These are phyloP conservation scores for Jatropha podagrica DNA, from an alignment of 441 rosid species.

Conservation along the genomic window DNA sequence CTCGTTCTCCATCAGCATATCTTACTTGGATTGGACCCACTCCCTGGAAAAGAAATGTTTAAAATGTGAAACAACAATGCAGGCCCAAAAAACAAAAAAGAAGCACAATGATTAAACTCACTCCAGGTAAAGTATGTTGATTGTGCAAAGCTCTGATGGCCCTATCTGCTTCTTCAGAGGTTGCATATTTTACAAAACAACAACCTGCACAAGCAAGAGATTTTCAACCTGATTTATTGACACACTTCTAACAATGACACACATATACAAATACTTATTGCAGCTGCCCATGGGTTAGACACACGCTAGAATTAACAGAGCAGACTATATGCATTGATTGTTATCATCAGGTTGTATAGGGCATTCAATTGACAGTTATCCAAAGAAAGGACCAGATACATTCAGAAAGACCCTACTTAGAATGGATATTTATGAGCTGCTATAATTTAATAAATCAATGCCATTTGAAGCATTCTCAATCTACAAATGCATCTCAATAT, in stretches of 20 bases:
- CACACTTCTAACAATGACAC: constrained; percentile 27
- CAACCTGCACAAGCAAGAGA: constrained; percentile 77
- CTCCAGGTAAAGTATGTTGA: constrained; percentile 91
- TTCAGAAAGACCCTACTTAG: background rate
- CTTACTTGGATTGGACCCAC: constrained; percentile 95
- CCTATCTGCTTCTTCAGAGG: constrained; percentile 92
- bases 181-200: constrained; percentile 97
- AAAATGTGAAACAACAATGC: constrained; percentile 25
- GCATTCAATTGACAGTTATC: background rate
- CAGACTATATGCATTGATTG: background rate
- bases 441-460: background rate
- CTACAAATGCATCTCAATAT: background rate
- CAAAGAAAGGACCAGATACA: background rate
- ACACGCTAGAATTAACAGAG: background rate
- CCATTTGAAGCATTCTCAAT: background rate
- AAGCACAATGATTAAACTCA: constrained; percentile 41
- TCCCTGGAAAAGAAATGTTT: constrained; percentile 60
- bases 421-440: background rate
- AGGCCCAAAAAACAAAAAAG: constrained; percentile 18
- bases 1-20: constrained; percentile 99
- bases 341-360: background rate
- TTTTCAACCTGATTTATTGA: constrained; percentile 41
- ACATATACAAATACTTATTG: background rate
- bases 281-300: background rate
- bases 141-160: constrained; percentile 98